These are phyloP conservation scores for Grigorovia humatica DNA, from an alignment of 805 yeast species.

Conservation along the genomic window DNA sequence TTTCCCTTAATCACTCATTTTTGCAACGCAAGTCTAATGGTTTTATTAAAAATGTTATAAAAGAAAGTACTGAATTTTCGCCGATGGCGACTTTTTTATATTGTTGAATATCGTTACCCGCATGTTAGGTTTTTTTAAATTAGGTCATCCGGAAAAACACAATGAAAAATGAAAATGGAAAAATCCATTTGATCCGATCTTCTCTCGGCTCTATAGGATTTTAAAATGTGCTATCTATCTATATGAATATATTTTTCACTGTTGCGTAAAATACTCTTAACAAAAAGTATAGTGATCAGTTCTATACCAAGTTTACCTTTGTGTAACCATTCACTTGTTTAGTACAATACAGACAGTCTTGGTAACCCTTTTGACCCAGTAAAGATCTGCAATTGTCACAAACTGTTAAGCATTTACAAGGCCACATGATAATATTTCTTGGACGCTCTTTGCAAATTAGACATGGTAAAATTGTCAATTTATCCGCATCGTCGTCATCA, in stretches of 20 bases:
- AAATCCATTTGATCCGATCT: too few relatives aligned
- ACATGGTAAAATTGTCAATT: conserved; percentile 35
- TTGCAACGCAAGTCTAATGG: conserved; percentile 23
- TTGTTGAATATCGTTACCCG: not conserved
- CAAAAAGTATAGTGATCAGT: not conserved
- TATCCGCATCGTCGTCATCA: conserved; percentile 22
- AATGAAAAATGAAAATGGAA: not conserved
- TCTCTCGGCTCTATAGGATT: too few relatives aligned
- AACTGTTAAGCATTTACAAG: conserved; percentile 80
- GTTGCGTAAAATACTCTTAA: too few relatives aligned
- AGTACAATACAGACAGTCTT: conserved; percentile 80
- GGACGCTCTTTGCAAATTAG: conserved; percentile 72
- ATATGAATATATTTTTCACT: not conserved
- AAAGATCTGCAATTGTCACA: conserved; percentile 77
- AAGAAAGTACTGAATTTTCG: not conserved
- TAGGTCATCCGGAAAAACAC: not conserved
- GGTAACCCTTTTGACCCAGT: conserved; percentile 60
- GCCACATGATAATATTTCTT: conserved; percentile 81
- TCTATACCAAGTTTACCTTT: conserved; percentile 26
- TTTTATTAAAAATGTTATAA: conserved; percentile 2
- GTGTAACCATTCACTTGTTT: conserved; percentile 51
- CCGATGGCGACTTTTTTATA: conserved; percentile 1
- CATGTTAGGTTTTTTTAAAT: not conserved
- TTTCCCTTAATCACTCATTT: conserved; percentile 14
- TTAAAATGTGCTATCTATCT: not conserved